phyloP scores from a whole-genome alignment of 352 stramenopile genomes.

The Paralagenidium karlingii region DNA sequence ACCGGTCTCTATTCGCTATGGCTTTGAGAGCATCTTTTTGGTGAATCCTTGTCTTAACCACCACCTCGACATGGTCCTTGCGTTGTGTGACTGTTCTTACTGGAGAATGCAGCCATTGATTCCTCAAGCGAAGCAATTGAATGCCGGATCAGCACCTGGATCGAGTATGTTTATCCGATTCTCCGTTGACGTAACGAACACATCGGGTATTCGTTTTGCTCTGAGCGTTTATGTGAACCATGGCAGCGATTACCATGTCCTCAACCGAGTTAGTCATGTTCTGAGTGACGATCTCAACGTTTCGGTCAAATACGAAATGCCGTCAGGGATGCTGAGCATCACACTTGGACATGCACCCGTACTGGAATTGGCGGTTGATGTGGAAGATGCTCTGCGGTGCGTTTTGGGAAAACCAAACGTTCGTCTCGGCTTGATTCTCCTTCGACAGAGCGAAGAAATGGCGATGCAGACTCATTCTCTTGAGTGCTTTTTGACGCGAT shows the following conservation, averaged over 20 bases:
- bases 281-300: conserved; percentile 10
- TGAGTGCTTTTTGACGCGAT: no score
- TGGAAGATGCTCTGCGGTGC: conserved; percentile 27
- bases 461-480: no score
- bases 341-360: conserved; percentile 18
- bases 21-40: conserved; percentile 36
- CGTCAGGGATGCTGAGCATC: conserved; percentile 21
- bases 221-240: no score
- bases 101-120: conserved; percentile 53
- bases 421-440: conserved; percentile 42
- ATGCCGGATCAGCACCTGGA: no score
- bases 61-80: conserved; percentile 24
- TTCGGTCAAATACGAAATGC: conserved; percentile 29
- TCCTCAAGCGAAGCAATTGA: conserved; percentile 2
- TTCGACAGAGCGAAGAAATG: no score
- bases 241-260: conserved; percentile 15
- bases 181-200: no score
- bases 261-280: conserved; percentile 21
- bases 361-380: conserved; percentile 43
- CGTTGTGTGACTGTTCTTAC: conserved; percentile 49
- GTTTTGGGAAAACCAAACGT: no score
- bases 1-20: conserved; percentile 16
- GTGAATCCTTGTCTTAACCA: conserved; percentile 8
- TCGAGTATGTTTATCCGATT: no score
- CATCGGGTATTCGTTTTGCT: no score